A percentile compares a stretch with the other conserved stretches of the same genome.
Evolutionary conservation across 495 filamentous ascomycete species (phyloP).

Genomic region (Aspergillus bertholletiae): DNA sequence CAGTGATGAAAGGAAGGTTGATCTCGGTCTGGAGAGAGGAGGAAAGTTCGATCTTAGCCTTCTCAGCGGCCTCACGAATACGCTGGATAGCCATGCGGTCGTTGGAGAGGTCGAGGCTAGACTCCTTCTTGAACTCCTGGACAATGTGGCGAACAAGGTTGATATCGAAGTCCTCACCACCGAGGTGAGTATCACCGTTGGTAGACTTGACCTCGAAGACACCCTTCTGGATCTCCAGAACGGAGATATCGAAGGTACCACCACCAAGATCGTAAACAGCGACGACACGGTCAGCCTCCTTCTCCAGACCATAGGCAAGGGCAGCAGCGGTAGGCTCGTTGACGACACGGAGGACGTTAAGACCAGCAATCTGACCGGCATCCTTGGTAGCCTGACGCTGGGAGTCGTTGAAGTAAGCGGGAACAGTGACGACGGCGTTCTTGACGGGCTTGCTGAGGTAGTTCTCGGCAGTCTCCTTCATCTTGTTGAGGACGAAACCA

Average conservation of each 20-base stretch:
- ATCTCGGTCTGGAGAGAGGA: constrained; percentile 97
- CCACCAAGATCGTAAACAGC: constrained; percentile 98
- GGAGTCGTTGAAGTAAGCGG: constrained; percentile 97
- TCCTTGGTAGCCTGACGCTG: constrained; percentile 98
- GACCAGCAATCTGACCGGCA: constrained; percentile 90
- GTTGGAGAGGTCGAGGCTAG: constrained; percentile 80
- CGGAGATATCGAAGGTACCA: constrained; percentile 98
- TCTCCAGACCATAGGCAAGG: constrained; percentile 92
- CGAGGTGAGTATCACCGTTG: constrained; percentile 96
- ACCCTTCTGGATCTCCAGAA: constrained; percentile 95
- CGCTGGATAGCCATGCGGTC: constrained; percentile 99
- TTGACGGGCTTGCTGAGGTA: constrained; percentile 85
- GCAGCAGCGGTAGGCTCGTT: constrained; percentile 96
- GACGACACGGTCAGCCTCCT: constrained; percentile 84
- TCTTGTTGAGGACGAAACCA: constrained; percentile 95
- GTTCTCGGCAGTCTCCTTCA: constrained; percentile 96
- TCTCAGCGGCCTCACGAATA: constrained; percentile 99
- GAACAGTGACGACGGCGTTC: constrained; percentile 95
- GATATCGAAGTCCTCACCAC: constrained; percentile 99
- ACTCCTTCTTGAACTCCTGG: constrained; percentile 93
- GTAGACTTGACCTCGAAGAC: constrained; percentile 99
- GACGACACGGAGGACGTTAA: constrained; percentile 94
- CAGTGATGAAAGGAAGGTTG: constrained; percentile 98
- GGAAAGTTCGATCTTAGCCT: constrained; percentile 99
- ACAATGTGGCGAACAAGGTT: constrained; percentile 91